A percentile compares a stretch with the other conserved stretches of the same genome.
Evolutionary conservation across 305 asterid genomes (phyloP).

Genomic region (Ilex paraguariensis): DNA sequence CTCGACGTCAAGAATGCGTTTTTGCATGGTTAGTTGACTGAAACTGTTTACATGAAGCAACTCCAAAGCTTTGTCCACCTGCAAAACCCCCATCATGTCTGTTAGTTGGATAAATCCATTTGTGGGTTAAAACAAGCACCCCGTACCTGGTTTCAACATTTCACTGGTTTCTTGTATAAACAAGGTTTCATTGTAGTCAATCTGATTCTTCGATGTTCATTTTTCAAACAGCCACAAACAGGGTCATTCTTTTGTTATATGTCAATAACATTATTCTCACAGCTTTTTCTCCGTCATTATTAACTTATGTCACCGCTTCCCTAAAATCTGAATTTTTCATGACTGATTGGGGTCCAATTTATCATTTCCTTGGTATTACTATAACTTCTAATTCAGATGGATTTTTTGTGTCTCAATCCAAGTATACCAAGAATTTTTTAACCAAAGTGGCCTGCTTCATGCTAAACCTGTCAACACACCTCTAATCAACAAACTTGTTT

Average conservation of each 20-base stretch:
- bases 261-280: slow-evolving; percentile 5
- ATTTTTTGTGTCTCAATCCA: too few relatives aligned
- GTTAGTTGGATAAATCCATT: too few relatives aligned
- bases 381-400: background rate
- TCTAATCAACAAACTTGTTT: too few relatives aligned
- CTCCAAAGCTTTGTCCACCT: background rate
- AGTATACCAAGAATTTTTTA: too few relatives aligned
- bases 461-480: too few relatives aligned
- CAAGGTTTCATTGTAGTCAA: background rate
- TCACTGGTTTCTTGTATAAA: background rate
- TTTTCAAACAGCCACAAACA: too few relatives aligned
- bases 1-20: slow-evolving; percentile 5
- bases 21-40: background rate
- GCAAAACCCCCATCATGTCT: background rate
- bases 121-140: too few relatives aligned
- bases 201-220: background rate
- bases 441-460: background rate
- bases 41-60: background rate
- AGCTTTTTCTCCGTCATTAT: background rate
- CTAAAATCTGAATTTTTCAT: background rate
- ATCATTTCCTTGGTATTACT: background rate
- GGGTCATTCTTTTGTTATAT: background rate
- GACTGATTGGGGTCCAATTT: background rate
- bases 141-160: background rate
- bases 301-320: background rate